Evolutionary conservation across 805 yeast genomes (phyloP), one percentile per base, ranked within the genome.

Genomic region (Barnettozyma siamensis): DNA sequence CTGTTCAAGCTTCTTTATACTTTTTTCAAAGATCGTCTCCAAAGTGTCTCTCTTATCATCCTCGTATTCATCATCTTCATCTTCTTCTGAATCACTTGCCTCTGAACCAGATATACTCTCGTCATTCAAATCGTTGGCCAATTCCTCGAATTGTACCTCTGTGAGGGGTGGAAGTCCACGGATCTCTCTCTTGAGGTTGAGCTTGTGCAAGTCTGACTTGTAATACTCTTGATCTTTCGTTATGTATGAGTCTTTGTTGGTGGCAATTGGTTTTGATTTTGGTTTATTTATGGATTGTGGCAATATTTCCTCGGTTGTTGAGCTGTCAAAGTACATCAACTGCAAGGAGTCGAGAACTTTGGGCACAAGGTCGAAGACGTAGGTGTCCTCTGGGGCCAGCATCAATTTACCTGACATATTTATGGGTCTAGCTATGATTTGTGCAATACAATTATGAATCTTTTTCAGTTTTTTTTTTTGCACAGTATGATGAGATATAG

Each of bases 81-180:
- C 42, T 1, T 47, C 53, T 3, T 59, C 57, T 29, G 67, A 71
- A 37, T 37, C 35, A 7, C 71, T 64, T 13, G 36, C 47, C n/a
- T 67, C 76, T 0, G 75, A 66, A 0, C 85, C 88, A 3, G 86
- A 79, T 8, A 80, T 67, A 58, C 83, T 72, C 44, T 75, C n/a
- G n/a, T n/a, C 80, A 18, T 73, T 72, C 42, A 71, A 66, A 30
- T 69, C 67, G 30, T 73, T 79, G 35, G 76, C 57, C 31, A 77
- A 17, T 11, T 65, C 60, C 28, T 80, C 85, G 51, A 83, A 84
- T 53, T 80, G 78, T 3, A 61, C 72, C 47, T 75, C 84, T 3
- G 71, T 61, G 15, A 83, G 56, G 0, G 75, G 64, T 1, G 65
- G 57, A 35, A 75, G 61, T 0, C 73, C 72, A 30, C 62, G 61